Evolutionary conservation across 768 basidiomycete genomes (phyloP), one percentile per base, ranked within the genome.

Genomic region (Mycena sanguinolenta): DNA sequence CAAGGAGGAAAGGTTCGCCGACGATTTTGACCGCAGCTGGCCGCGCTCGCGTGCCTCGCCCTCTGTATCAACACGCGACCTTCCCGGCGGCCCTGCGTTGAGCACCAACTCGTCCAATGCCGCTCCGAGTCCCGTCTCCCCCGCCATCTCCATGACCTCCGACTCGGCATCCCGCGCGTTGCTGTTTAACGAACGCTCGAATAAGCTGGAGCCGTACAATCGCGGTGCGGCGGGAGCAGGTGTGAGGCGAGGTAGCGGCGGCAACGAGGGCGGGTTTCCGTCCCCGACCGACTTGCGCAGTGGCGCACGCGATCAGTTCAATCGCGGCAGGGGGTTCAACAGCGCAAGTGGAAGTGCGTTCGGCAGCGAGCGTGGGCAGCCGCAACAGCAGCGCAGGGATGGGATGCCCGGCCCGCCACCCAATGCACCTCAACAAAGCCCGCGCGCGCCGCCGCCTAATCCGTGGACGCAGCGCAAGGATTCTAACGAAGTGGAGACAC

Each of bases 21-120:
- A 98, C 74, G 97, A 98, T 80, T 97, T 95, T 77, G 97, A 98
- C 82, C 90, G 97, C 59, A 96, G 95, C 75, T 98, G 96, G 96
- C 96, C 96, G n/a, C 90, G 91, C 61, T 89, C 90, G 39, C 85
- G 86, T 67, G 79, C 83, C 44, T 87, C 87, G 25, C 86, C 88
- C 54, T 76, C 85, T 23, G 66, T 81, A 14, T 79, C 83, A 13
- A 80, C 80, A 21, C 84, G 82, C 63, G 89, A 89, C 63, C 77
- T 80, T 63, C 79, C 78, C 57, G 42, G 21, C 25, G 63, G 58
- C 16, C 38, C 65, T 32, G 60, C 61, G 3, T 14, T 63, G 32
- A 58, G 57, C 50, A 70, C 57, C 0, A 63, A 70, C 32, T 65
- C 68, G 72, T 73, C 79, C 49, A 63, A 63, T 49, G 66, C 80